These are phyloP conservation scores for Stephania yunnanensis DNA, from an alignment of 164 flowering plant species.

Conservation along the genomic window DNA sequence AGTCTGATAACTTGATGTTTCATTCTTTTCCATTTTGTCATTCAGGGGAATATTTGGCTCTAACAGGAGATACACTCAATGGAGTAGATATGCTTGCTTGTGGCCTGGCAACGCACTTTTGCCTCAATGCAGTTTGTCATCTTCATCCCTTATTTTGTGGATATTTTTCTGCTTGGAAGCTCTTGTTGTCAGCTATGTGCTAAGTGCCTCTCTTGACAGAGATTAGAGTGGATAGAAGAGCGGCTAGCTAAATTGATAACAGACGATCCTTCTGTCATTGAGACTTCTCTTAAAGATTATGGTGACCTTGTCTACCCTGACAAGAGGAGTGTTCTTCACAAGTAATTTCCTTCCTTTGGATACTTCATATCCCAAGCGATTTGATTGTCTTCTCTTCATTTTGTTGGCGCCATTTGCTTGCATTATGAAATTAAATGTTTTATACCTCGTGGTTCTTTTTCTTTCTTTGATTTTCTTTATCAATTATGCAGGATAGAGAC, in stretches of 20 bases:
- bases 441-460: background rate
- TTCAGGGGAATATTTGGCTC: constrained; percentile 91
- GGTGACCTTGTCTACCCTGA: constrained; percentile 80
- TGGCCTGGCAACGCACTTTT: constrained; percentile 94
- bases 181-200: constrained; percentile 5
- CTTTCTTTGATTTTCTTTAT: background rate
- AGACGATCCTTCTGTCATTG: constrained; percentile 69
- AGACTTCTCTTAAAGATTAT: constrained; percentile 62
- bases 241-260: constrained; percentile 70
- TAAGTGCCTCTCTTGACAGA: constrained; percentile 34
- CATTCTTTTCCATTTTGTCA: background rate
- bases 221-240: constrained; percentile 66
- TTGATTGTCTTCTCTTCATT: background rate
- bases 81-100: constrained; percentile 95
- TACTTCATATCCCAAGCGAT: background rate
- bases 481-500: constrained; percentile 44
- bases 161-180: background rate
- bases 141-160: background rate
- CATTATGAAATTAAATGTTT: background rate
- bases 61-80: constrained; percentile 86
- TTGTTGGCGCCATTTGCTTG: background rate
- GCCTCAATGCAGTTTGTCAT: constrained; percentile 54
- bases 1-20: background rate
- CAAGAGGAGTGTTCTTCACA: constrained; percentile 50
- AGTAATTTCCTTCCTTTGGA: constrained; percentile 28